Conservation (phyloP, 2,329 filamentous ascomycete genomes). For the Reticulascus tulasneorum region DNA sequence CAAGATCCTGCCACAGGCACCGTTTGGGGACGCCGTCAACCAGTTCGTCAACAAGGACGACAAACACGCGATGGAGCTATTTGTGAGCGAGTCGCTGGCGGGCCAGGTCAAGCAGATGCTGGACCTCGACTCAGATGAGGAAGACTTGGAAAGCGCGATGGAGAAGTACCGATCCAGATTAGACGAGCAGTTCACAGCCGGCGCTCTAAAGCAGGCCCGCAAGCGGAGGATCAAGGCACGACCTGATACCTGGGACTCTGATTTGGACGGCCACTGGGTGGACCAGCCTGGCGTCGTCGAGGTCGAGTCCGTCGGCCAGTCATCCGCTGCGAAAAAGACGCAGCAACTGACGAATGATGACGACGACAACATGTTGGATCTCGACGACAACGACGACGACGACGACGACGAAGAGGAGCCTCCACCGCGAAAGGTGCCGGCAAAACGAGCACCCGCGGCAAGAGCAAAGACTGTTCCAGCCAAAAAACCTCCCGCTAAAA, state of each 20-base stretch:
- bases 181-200: constrained; percentile 67
- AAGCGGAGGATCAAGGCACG: constrained; percentile 65
- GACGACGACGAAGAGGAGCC: constrained; percentile 48
- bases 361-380: constrained; percentile 47
- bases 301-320: constrained; percentile 31
- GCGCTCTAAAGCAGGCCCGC: constrained; percentile 46
- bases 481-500: constrained; percentile 42
- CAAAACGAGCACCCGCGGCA: constrained; percentile 23
- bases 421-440: constrained; percentile 27
- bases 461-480: constrained; percentile 32
- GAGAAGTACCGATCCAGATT: constrained; percentile 65
- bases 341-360: constrained; percentile 32
- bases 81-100: constrained; percentile 68
- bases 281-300: constrained; percentile 68
- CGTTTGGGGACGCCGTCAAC: constrained; percentile 86
- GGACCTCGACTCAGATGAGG: constrained; percentile 60
- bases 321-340: constrained; percentile 21
- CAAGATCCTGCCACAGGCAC: constrained; percentile 87
- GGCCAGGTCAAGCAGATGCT: constrained; percentile 69
- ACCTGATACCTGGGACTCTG: constrained; percentile 82
- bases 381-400: no score
- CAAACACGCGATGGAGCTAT: constrained; percentile 83
- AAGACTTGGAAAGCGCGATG: constrained; percentile 70
- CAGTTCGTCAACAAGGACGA: constrained; percentile 96
- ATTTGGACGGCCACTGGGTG: constrained; percentile 81